A percentile compares a stretch with the other conserved stretches of the same genome.
These are phyloP conservation scores for Schizonepeta tenuifolia DNA, from an alignment of 257 asterid species.

Conservation along the genomic window DNA sequence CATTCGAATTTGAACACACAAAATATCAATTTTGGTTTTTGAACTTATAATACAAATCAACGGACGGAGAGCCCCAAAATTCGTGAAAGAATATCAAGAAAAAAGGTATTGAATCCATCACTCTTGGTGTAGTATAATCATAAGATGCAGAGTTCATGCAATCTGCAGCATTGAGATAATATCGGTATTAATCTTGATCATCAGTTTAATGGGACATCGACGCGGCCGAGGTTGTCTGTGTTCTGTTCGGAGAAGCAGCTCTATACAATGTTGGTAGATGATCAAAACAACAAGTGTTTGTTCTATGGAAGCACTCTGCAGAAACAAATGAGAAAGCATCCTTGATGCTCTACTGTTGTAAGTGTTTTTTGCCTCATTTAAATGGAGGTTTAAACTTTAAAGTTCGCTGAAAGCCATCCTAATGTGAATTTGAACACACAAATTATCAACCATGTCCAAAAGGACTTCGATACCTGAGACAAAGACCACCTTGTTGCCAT, in stretches of 20 bases:
- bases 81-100: slow-evolving; percentile 60
- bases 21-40: too few species aligned
- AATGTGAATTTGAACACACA: too few species aligned
- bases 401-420: too few species aligned
- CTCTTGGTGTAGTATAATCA: not conserved
- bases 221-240: slow-evolving; percentile 84
- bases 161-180: not conserved
- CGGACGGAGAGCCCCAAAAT: slow-evolving; percentile 71
- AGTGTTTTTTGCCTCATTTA: slow-evolving; percentile 26
- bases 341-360: slow-evolving; percentile 62
- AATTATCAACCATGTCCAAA: too few species aligned
- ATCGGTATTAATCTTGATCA: not conserved
- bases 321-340: slow-evolving; percentile 61
- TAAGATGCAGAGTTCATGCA: not conserved
- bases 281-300: slow-evolving; percentile 76
- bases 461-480: too few species aligned
- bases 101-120: slow-evolving; percentile 52
- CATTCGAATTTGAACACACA: too few species aligned
- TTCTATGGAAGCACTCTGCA: slow-evolving; percentile 81
- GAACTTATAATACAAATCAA: too few species aligned
- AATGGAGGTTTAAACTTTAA: not conserved
- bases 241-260: slow-evolving; percentile 84
- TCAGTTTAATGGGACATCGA: slow-evolving; percentile 78
- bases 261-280: slow-evolving; percentile 83
- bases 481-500: too few species aligned